Conservation (phyloP, 768 basidiomycete genomes). For the Suillus subluteus region DNA sequence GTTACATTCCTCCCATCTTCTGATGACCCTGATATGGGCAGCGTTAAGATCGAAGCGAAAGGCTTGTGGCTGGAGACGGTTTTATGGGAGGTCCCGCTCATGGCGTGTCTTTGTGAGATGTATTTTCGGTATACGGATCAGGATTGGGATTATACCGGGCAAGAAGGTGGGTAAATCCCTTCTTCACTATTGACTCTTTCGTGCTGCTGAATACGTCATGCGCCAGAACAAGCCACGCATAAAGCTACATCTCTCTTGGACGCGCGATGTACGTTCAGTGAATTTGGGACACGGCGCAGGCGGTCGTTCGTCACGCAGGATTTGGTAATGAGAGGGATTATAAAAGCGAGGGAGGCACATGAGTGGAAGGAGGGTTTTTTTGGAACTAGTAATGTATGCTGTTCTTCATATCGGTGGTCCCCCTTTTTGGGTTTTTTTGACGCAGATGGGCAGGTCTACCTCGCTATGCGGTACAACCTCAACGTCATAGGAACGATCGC, state of each 20-base stretch:
- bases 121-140: conserved; percentile 78
- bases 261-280: conserved; percentile 73
- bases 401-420: conserved; percentile 19
- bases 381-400: conserved; percentile 86
- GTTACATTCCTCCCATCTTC: conserved; percentile 65
- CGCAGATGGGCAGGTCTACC: conserved; percentile 59
- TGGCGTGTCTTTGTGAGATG: conserved; percentile 89
- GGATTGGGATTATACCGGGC: conserved; percentile 87
- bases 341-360: conserved; percentile 52
- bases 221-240: conserved; percentile 65
- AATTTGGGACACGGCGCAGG: conserved; percentile 86
- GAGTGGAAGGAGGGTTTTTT: conserved; percentile 36
- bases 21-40: conserved; percentile 54
- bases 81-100: conserved; percentile 94
- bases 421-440: conserved; percentile 1
- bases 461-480: conserved; percentile 77
- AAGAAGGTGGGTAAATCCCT: conserved; percentile 55
- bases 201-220: neutral
- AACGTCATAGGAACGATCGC: conserved; percentile 81
- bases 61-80: conserved; percentile 87
- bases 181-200: neutral
- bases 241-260: conserved; percentile 71
- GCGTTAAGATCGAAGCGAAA: conserved; percentile 68
- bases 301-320: conserved; percentile 79
- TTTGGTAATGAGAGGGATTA: conserved; percentile 68